phyloP scores from a whole-genome alignment of 768 basidiomycete genomes.

The Boletus patriciae region DNA sequence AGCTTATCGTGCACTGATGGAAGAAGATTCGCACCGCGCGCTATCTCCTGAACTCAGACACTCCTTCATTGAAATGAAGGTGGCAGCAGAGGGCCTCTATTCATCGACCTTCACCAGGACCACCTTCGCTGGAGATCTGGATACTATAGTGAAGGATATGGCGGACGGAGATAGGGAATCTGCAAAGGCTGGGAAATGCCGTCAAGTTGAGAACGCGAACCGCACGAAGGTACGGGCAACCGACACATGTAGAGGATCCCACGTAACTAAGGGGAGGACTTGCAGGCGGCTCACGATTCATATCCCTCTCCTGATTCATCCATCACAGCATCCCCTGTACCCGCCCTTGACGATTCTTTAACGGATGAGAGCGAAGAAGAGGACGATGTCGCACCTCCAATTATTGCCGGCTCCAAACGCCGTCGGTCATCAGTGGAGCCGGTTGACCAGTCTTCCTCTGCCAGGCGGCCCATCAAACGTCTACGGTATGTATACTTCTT shows the following conservation, averaged over 20 bases:
- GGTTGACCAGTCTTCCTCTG: neutral
- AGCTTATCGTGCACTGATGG: conserved; percentile 29
- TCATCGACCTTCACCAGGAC: conserved; percentile 29
- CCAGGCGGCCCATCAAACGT: conserved; percentile 20
- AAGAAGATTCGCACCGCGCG: conserved; percentile 14
- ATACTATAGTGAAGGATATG: conserved; percentile 31
- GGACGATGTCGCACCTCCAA: conserved; percentile 8
- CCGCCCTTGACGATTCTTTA: conserved; percentile 3
- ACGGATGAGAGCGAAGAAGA: conserved; percentile 20
- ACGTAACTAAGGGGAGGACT: neutral
- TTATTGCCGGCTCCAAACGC: conserved; percentile 26
- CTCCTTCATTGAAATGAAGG: conserved; percentile 34
- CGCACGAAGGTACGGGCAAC: conserved; percentile 1
- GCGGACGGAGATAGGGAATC: conserved; percentile 10
- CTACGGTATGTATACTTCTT: conserved; percentile 15
- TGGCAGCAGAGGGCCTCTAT: conserved; percentile 33
- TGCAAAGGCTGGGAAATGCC: too few relatives aligned
- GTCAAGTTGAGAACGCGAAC: neutral
- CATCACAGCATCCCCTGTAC: conserved; percentile 4
- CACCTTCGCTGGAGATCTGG: conserved; percentile 29
- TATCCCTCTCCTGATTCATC: conserved; percentile 22
- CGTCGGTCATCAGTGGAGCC: conserved; percentile 3
- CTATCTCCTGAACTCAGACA: conserved; percentile 20
- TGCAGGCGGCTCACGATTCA: neutral
- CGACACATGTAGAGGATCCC: neutral